A percentile compares a stretch with the other conserved stretches of the same genome.
phyloP scores from a whole-genome alignment of 768 basidiomycete genomes.

The Mycena amicta region DNA sequence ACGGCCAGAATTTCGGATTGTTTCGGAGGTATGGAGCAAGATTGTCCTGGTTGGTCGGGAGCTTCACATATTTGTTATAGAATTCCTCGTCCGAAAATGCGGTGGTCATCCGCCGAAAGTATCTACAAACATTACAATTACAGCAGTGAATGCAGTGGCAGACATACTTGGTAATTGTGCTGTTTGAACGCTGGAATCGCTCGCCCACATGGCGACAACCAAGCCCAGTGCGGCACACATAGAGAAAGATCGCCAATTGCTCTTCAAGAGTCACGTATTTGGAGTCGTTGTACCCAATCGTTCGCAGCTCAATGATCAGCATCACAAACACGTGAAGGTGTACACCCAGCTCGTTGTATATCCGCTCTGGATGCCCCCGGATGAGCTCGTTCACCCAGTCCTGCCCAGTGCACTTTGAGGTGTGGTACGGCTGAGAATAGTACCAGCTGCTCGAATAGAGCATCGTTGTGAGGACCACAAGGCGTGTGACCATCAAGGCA shows the following conservation, averaged over 20 bases:
- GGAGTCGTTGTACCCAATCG: slow-evolving; percentile 1
- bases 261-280: slow-evolving; percentile 22
- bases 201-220: slow-evolving; percentile 24
- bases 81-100: slow-evolving; percentile 9
- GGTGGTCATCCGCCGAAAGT: slow-evolving; percentile 9
- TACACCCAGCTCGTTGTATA: slow-evolving; percentile 23
- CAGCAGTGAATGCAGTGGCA: neutral
- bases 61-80: slow-evolving; percentile 18
- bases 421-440: slow-evolving; percentile 21
- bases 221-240: slow-evolving; percentile 17
- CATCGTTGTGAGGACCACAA: neutral
- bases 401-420: slow-evolving; percentile 20
- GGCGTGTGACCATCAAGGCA: slow-evolving; percentile 2
- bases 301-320: slow-evolving; percentile 11
- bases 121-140: slow-evolving; percentile 3
- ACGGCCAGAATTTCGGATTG: slow-evolving; percentile 34
- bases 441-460: slow-evolving; percentile 9
- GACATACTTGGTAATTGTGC: slow-evolving; percentile 21
- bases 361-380: slow-evolving; percentile 19
- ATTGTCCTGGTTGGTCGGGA: slow-evolving; percentile 15
- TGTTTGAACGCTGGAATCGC: slow-evolving; percentile 26
- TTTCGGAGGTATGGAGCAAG: slow-evolving; percentile 18
- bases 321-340: slow-evolving; percentile 22
- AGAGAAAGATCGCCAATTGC: slow-evolving; percentile 24
- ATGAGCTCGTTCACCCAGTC: slow-evolving; percentile 24